Evolutionary conservation across 768 basidiomycete genomes (phyloP), one percentile per base, ranked within the genome.

Genomic region (Leucogyrophana mollusca): DNA sequence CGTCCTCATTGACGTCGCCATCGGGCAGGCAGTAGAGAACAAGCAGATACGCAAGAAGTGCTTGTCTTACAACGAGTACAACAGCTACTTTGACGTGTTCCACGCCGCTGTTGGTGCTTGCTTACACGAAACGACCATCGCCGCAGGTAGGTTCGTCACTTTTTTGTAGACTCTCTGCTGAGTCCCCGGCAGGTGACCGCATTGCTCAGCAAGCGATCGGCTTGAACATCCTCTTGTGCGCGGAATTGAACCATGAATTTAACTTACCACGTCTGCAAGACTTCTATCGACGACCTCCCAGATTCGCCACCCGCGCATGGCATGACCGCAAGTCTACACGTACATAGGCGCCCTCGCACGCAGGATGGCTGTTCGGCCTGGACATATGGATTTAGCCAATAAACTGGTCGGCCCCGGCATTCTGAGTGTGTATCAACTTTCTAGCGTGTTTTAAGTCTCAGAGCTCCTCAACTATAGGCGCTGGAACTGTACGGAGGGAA

Each of bases 131-230:
- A n/a, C 79, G 11, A 76, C 73, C 7, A 65, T 69, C 0, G 51
- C 62, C 3, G 79, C 77, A 45, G 80, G 81, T 78, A 52, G 36
- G 60, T 38, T 3, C 4, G 25, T 14, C 16, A 22, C 37, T 17
- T 9, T 43, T n/a, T 16, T 13, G 4, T 34, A 20, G 23, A 47
- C 27, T 30, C 27, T 30, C 27, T 30, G n/a, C 27, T 7, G 35
- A 46, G 85, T 90, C 88, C 92, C 87, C 3, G 90, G 90, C 64
- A 82, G 80, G 77, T 46, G 57, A 54, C 14, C 71, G 79, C 8
- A 69, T 81, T 1, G 61, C 67, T 25, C 56, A 57, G 32, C 66
- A 67, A n/a, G 62, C 76, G 1, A 79, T 84, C 8, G 85, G 85
- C 53, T 13, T 73, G 24, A 78, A 76, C 34, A 70, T 77, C n/a